Conservation (phyloP, 768 basidiomycete species). For the Leccinum sublutescens region DNA sequence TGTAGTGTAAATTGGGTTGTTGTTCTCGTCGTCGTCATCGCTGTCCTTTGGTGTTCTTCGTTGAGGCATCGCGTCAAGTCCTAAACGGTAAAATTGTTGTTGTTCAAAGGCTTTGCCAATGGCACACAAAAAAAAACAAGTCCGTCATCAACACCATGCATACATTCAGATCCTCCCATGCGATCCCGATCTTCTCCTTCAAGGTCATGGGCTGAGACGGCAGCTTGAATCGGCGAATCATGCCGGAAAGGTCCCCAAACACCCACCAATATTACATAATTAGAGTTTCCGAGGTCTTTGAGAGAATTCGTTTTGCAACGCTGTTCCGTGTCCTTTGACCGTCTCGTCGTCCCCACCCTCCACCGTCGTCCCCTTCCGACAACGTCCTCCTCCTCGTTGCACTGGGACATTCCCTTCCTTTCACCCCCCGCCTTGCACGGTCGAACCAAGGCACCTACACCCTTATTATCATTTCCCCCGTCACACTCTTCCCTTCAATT, state of each 20-base stretch:
- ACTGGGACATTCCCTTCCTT: conserved; percentile 20
- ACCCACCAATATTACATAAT: conserved; percentile 24
- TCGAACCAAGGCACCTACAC: conserved; percentile 10
- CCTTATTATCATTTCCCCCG: conserved; percentile 8
- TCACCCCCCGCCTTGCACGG: conserved; percentile 30
- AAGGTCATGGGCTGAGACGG: neutral
- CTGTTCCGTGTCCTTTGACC: conserved; percentile 28
- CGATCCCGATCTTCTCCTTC: conserved; percentile 1
- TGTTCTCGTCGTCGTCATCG: conserved; percentile 1
- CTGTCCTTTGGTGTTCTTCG: neutral
- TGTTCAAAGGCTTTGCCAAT: too few relatives aligned
- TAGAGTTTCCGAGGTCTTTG: conserved; percentile 30
- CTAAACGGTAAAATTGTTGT: too few relatives aligned
- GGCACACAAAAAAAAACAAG: too few relatives aligned
- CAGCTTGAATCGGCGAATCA: conserved; percentile 6
- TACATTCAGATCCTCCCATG: conserved; percentile 2
- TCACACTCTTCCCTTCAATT: conserved; percentile 22
- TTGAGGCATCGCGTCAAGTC: conserved; percentile 1
- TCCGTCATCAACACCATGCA: neutral
- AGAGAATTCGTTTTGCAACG: conserved; percentile 38
- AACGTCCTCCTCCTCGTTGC: conserved; percentile 27
- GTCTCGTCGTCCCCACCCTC: conserved; percentile 31
- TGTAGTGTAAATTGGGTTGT: conserved; percentile 16
- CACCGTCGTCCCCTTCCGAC: conserved; percentile 21
- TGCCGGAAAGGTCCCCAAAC: conserved; percentile 6